Percentiles rank a stretch among this genome's conserved stretches.
Conservation (phyloP, 257 asterid genomes). For the Solanum commersonii region DNA sequence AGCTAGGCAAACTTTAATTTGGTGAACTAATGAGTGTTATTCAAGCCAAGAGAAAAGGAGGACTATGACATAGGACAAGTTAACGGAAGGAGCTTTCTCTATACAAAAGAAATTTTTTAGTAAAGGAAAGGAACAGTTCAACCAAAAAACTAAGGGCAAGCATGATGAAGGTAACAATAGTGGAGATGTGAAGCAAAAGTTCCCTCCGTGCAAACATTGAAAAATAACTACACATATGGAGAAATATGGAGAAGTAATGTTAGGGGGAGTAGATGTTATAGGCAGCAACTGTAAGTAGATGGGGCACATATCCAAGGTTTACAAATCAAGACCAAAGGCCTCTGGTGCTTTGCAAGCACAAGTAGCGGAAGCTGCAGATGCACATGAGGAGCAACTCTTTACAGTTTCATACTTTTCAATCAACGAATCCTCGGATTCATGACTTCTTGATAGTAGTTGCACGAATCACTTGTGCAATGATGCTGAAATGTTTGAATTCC, state of each 20-base stretch:
- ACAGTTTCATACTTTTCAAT: neutral
- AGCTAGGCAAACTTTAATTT: neutral
- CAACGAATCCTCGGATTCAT: neutral
- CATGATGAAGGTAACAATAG: too few species aligned
- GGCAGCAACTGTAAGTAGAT: too few species aligned
- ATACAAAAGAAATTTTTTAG: too few species aligned
- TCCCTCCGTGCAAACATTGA: too few species aligned
- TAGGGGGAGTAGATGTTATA: too few species aligned
- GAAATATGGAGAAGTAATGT: too few species aligned
- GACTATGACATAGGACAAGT: neutral
- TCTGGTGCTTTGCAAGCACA: neutral
- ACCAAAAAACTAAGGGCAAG: too few species aligned
- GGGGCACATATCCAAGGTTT: too few species aligned
- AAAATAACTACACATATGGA: too few species aligned
- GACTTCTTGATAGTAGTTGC: neutral
- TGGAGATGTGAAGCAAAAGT: too few species aligned
- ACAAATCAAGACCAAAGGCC: too few species aligned
- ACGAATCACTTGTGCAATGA: neutral
- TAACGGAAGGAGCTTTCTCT: neutral
- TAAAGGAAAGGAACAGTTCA: neutral
- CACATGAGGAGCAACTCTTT: neutral
- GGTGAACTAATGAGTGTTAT: neutral
- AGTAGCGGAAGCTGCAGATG: neutral
- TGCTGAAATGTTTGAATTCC: neutral
- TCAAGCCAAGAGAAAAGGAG: neutral